Percentiles rank a stretch among this genome's conserved stretches.
phyloP scores from a whole-genome alignment of 805 yeast species.

The Lipomyces spencermartinsiae region DNA sequence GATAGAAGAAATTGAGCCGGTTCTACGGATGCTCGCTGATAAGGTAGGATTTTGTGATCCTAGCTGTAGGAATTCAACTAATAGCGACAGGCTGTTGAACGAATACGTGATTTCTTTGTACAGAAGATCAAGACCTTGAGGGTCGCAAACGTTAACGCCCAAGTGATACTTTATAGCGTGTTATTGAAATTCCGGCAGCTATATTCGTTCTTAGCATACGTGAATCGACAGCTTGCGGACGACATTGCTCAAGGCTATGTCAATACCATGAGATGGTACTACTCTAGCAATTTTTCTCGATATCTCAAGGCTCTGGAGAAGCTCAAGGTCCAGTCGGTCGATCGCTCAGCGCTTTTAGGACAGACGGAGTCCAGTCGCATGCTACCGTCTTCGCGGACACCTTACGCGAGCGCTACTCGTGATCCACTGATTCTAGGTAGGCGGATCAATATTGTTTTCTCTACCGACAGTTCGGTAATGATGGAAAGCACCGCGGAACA shows the following conservation, averaged over 20 bases:
- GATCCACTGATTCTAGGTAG: constrained; percentile 67
- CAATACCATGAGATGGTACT: constrained; percentile 94
- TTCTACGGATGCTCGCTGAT: constrained; percentile 27
- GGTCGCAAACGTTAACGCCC: constrained; percentile 70
- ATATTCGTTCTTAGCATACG: constrained; percentile 60
- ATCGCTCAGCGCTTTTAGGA: constrained; percentile 63
- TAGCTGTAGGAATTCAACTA: not conserved
- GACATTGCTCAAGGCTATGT: constrained; percentile 82
- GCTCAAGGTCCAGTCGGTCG: constrained; percentile 62
- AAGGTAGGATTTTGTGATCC: constrained; percentile 40
- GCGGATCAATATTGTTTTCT: constrained; percentile 63
- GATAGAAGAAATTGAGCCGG: constrained; percentile 29
- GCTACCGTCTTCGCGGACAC: constrained; percentile 22
- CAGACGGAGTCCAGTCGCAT: constrained; percentile 42
- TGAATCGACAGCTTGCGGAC: constrained; percentile 66
- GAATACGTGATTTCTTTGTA: constrained; percentile 74
- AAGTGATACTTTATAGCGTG: constrained; percentile 66
- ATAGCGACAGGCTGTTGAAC: constrained; percentile 60
- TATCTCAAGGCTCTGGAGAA: constrained; percentile 75
- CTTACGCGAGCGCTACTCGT: constrained; percentile 25
- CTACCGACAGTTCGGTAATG: constrained; percentile 67
- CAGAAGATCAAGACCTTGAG: constrained; percentile 71
- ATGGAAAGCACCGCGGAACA: constrained; percentile 86
- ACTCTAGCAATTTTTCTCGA: constrained; percentile 74
- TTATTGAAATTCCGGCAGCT: constrained; percentile 68